Percentiles rank a stretch among this genome's conserved stretches.
phyloP scores from a whole-genome alignment of 225 moss, liverwort and hornwort genomes.

The Thuidium tamariscinum region DNA sequence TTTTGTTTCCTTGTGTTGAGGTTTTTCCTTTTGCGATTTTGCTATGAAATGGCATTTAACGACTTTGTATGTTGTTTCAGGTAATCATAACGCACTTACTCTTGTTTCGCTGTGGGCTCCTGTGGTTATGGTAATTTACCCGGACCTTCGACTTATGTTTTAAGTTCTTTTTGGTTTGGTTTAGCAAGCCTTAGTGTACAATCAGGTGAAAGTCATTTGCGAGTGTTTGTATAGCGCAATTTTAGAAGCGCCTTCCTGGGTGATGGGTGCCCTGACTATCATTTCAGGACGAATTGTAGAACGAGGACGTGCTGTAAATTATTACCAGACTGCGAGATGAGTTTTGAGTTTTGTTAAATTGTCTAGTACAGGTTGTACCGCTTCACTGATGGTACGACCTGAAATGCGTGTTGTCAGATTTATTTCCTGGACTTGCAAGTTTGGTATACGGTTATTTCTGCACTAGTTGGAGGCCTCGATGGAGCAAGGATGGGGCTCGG shows the following conservation, averaged over 20 bases:
- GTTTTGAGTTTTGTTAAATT: neutral
- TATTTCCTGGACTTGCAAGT: conserved; percentile 95
- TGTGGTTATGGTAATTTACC: conserved; percentile 65
- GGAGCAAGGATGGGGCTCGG: conserved; percentile 81
- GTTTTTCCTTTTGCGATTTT: neutral
- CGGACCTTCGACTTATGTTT: neutral
- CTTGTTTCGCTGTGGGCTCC: conserved; percentile 93
- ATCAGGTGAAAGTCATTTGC: neutral
- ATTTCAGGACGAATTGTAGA: neutral
- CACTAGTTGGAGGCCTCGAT: conserved; percentile 75
- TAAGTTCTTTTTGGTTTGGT: neutral
- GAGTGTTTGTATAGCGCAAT: neutral
- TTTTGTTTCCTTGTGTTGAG: neutral
- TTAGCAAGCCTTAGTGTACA: neutral
- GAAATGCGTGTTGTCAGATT: conserved; percentile 39
- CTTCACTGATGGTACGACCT: neutral
- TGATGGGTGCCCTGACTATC: neutral
- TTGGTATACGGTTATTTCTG: conserved; percentile 84
- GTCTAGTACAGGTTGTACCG: neutral
- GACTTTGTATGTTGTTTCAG: conserved; percentile 22
- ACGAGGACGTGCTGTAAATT: neutral
- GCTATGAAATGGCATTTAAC: neutral
- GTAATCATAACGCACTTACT: conserved; percentile 73
- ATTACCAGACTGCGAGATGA: neutral
- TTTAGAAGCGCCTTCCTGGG: neutral